A percentile compares a stretch with the other conserved stretches of the same genome.
Evolutionary conservation across 139 green algal genomes (phyloP).

Genomic region (Astrephomene gubernaculifera): DNA sequence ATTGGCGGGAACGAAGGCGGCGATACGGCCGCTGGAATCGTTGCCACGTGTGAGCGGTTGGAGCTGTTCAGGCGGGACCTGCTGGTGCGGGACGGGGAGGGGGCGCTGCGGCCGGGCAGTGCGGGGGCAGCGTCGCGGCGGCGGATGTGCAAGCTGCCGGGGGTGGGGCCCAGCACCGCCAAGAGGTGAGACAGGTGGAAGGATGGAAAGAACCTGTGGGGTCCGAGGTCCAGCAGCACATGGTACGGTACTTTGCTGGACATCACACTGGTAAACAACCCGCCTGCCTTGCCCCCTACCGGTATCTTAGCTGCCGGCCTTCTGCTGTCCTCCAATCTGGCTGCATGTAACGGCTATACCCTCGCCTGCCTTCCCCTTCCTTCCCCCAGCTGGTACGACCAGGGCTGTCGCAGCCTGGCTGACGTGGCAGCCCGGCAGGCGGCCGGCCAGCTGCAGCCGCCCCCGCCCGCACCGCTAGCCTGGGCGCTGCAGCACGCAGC

Average conservation of each 20-base stretch:
- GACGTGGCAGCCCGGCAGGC: neutral
- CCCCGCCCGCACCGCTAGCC: neutral
- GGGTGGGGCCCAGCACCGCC: conserved; percentile 1
- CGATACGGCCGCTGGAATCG: too few species aligned
- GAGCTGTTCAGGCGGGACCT: conserved; percentile 13
- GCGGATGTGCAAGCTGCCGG: conserved; percentile 9
- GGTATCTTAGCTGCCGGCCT: too few species aligned
- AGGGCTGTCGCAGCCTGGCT: neutral
- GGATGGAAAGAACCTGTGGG: neutral
- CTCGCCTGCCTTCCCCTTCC: neutral
- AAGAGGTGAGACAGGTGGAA: conserved; percentile 1
- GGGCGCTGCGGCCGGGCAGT: neutral
- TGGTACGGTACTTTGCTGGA: too few species aligned
- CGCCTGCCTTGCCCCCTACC: too few species aligned
- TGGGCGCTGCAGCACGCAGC: conserved; percentile 26
- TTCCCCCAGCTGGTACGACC: conserved; percentile 23
- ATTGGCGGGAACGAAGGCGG: neutral
- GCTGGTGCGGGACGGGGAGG: neutral
- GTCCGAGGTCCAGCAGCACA: neutral
- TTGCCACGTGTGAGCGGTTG: conserved; percentile 17
- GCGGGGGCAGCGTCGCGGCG: conserved; percentile 21
- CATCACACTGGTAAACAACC: too few species aligned
- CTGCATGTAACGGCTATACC: too few species aligned
- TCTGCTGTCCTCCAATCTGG: too few species aligned
- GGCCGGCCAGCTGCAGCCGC: neutral